phyloP scores from a whole-genome alignment of 106 monocot genomes.

The Triglochin maritima region DNA sequence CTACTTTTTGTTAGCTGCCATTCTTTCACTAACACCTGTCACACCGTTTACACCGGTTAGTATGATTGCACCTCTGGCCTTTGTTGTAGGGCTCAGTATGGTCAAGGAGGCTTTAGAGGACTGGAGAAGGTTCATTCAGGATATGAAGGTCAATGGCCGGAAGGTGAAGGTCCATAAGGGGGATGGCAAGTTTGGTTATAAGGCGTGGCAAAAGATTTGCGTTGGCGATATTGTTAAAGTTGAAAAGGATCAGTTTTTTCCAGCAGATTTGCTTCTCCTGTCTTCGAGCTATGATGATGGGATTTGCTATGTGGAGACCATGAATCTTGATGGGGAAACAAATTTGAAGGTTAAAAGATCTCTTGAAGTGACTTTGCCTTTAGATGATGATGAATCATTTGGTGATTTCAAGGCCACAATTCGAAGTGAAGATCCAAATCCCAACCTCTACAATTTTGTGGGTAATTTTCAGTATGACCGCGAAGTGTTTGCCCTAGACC shows the following conservation, averaged over 20 bases:
- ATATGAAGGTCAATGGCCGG: conserved; percentile 79
- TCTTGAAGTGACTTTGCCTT: conserved; percentile 61
- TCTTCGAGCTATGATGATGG: conserved; percentile 92
- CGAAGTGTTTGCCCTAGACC: conserved; percentile 67
- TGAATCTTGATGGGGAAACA: conserved; percentile 97
- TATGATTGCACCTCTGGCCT: conserved; percentile 65
- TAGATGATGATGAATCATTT: conserved; percentile 63
- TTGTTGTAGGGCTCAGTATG: conserved; percentile 82
- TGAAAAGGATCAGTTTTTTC: conserved; percentile 86
- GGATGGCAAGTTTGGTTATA: conserved; percentile 49
- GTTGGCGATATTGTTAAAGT: conserved; percentile 83
- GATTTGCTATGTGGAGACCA: conserved; percentile 96
- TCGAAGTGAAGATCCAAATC: conserved; percentile 87
- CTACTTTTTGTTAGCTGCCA: conserved; percentile 74
- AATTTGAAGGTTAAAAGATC: conserved; percentile 94
- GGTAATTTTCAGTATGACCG: conserved; percentile 88
- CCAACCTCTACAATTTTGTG: conserved; percentile 77
- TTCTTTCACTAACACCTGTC: conserved; percentile 50
- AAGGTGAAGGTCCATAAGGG: conserved; percentile 48
- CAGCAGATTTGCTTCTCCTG: conserved; percentile 72
- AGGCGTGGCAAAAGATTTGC: conserved; percentile 54
- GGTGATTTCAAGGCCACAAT: conserved; percentile 59
- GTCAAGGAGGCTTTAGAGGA: conserved; percentile 87
- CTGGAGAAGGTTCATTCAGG: conserved; percentile 71
- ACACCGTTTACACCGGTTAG: conserved; percentile 61